Percentiles rank a stretch among this genome's conserved stretches.
Evolutionary conservation across 164 flowering plant species (phyloP).

Genomic region (Piper longum): DNA sequence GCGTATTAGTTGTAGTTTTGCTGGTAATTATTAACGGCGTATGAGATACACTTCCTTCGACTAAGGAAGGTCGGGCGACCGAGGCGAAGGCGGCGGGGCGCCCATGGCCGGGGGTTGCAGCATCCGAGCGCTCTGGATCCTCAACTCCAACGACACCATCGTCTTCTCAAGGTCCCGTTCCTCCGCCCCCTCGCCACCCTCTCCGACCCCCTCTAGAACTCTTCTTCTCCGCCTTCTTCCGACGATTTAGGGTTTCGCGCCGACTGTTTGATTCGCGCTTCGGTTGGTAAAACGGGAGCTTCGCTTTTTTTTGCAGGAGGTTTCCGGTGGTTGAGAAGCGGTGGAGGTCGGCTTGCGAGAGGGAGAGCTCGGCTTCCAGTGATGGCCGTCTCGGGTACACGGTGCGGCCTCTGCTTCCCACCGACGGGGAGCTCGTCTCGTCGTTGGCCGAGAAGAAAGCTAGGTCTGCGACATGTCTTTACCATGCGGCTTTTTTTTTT

Average conservation of each 20-base stretch:
- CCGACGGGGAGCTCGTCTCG: slow-evolving; percentile 51
- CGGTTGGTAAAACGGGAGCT: too few relatives aligned
- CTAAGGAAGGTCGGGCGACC: too few relatives aligned
- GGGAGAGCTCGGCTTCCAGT: slow-evolving; percentile 17
- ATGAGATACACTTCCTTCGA: too few relatives aligned
- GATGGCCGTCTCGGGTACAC: slow-evolving; percentile 12
- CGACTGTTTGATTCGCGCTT: too few relatives aligned
- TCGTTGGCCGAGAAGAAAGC: slow-evolving; percentile 56
- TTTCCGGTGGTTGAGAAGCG: slow-evolving; percentile 82
- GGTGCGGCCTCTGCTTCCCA: slow-evolving; percentile 35
- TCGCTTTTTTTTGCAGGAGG: slow-evolving; percentile 32
- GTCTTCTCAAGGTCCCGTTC: slow-evolving; percentile 63
- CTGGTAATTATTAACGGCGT: too few relatives aligned
- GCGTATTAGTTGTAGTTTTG: too few relatives aligned
- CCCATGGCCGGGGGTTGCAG: slow-evolving; percentile 36
- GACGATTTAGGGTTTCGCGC: too few relatives aligned
- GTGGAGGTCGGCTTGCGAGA: slow-evolving; percentile 67
- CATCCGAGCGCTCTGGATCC: slow-evolving; percentile 93
- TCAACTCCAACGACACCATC: slow-evolving; percentile 63
- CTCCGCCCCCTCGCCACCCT: neutral
- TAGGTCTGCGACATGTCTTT: slow-evolving; percentile 25
- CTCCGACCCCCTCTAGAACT: neutral
- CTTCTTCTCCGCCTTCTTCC: neutral
- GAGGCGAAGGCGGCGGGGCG: neutral
- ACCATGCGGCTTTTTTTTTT: too few relatives aligned